Evolutionary conservation across 31 red algal species (phyloP).

Genomic region (Odonthalia washingtoniensis): DNA sequence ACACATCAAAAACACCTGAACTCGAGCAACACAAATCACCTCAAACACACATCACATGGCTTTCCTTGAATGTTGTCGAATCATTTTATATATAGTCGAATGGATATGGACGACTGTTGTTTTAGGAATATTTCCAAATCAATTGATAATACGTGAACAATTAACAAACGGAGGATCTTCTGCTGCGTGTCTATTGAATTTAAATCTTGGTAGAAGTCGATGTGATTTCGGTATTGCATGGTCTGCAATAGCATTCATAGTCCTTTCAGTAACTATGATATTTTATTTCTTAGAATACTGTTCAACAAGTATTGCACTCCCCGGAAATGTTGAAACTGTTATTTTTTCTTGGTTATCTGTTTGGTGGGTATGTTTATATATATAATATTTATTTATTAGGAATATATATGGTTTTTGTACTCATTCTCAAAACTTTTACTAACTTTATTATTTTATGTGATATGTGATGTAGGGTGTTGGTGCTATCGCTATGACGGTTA

Average conservation of each 20-base stretch:
- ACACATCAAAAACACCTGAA: too few species aligned
- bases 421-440: slow-evolving; percentile 7
- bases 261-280: slow-evolving; percentile 58
- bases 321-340: slow-evolving; percentile 58
- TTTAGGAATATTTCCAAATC: slow-evolving; percentile 53
- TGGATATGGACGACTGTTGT: slow-evolving; percentile 75
- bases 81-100: slow-evolving; percentile 62
- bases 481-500: slow-evolving; percentile 50
- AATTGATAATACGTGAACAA: slow-evolving; percentile 21
- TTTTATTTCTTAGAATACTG: slow-evolving; percentile 68
- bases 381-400: too few species aligned
- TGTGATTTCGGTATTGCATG: slow-evolving; percentile 64
- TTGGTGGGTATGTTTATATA: slow-evolving; percentile 79
- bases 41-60: too few species aligned
- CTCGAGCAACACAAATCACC: too few species aligned
- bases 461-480: slow-evolving; percentile 50
- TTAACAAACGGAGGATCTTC: slow-evolving; percentile 31
- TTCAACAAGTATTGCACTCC: slow-evolving; percentile 51
- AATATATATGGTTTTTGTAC: neutral
- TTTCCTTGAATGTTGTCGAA: slow-evolving; percentile 56
- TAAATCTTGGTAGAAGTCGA: slow-evolving; percentile 50
- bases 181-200: slow-evolving; percentile 59
- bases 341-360: slow-evolving; percentile 68
- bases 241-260: slow-evolving; percentile 49
- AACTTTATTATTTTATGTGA: neutral